Percentiles rank a stretch among this genome's conserved stretches.
Evolutionary conservation across 257 asterid species (phyloP).

Genomic region (Solanum appendiculatum): DNA sequence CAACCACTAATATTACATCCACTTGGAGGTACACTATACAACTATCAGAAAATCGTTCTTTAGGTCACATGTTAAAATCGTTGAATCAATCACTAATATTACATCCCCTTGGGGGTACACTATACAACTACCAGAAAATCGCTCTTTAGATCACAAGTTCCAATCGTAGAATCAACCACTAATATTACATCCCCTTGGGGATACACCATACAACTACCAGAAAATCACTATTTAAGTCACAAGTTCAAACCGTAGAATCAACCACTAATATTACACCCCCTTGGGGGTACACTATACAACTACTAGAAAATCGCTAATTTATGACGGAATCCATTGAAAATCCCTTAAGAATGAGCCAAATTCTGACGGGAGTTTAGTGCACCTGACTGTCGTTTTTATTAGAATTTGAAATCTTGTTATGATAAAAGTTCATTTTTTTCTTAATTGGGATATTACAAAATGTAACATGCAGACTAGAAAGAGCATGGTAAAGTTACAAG

Average conservation of each 20-base stretch:
- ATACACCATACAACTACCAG: background rate
- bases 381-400: background rate
- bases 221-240: background rate
- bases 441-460: background rate
- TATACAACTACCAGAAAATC: too few relatives aligned
- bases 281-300: background rate
- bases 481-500: constrained; percentile 26
- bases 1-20: too few relatives aligned
- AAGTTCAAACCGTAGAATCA: background rate
- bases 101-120: too few relatives aligned
- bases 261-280: background rate
- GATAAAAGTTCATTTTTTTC: background rate
- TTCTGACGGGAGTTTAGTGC: background rate
- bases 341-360: background rate
- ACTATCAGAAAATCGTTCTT: too few relatives aligned
- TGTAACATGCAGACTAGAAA: constrained; percentile 24
- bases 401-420: background rate
- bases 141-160: background rate
- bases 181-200: too few relatives aligned
- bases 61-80: too few relatives aligned
- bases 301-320: background rate
- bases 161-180: background rate
- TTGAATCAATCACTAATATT: background rate
- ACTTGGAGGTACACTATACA: too few relatives aligned
- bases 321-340: background rate